Conservation (phyloP, 345 rosid species). For the Melaleuca alternifolia region DNA sequence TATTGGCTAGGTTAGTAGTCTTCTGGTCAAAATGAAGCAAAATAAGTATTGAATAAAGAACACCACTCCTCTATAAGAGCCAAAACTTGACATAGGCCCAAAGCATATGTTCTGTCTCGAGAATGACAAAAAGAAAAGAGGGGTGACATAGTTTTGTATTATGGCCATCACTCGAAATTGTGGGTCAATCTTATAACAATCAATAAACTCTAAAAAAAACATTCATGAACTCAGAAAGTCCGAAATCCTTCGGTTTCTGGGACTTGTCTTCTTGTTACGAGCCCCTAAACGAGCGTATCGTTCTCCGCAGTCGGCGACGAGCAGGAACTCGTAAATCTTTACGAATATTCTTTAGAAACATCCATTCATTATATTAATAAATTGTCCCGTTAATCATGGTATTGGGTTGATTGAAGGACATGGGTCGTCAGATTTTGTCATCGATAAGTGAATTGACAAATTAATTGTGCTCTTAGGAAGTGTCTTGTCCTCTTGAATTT, state of each 20-base stretch:
- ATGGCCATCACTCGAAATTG: background rate
- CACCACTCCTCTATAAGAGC: background rate
- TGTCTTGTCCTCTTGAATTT: background rate
- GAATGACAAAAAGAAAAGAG: background rate
- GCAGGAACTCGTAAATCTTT: background rate
- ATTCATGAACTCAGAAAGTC: background rate
- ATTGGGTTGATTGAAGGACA: background rate
- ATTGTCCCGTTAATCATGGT: background rate
- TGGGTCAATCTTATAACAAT: background rate
- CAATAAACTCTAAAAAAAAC: background rate
- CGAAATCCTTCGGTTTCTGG: background rate
- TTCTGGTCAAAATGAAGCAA: background rate
- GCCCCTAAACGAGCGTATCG: background rate
- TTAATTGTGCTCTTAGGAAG: background rate
- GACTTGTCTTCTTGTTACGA: background rate
- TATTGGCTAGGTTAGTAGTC: background rate
- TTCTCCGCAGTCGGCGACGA: background rate
- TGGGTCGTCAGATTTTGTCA: constrained; percentile 1
- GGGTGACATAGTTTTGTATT: background rate
- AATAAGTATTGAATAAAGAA: background rate
- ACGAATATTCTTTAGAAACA: constrained; percentile 25
- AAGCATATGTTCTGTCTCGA: background rate
- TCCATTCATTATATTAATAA: constrained; percentile 4
- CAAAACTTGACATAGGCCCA: background rate
- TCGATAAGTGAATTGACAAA: background rate